A percentile compares a stretch with the other conserved stretches of the same genome.
Evolutionary conservation across 495 filamentous ascomycete genomes (phyloP).

Genomic region (Aspergillus sclerotioniger): DNA sequence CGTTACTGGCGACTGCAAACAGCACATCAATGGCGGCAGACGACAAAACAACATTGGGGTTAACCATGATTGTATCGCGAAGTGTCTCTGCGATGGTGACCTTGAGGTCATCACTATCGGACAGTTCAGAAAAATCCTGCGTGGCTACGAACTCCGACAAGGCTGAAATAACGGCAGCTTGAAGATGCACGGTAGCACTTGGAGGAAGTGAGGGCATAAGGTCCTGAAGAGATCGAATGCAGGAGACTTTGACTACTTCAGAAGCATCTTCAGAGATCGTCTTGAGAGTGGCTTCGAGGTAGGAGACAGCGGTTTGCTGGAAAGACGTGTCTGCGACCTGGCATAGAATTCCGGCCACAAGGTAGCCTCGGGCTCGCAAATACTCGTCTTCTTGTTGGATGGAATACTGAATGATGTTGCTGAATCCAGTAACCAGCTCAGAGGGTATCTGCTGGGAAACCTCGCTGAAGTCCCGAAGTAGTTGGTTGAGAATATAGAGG

Average conservation of each 20-base stretch:
- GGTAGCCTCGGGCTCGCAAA: constrained; percentile 78
- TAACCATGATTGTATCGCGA: constrained; percentile 74
- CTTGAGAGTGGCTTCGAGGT: constrained; percentile 74
- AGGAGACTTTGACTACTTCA: constrained; percentile 87
- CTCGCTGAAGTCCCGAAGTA: constrained; percentile 79
- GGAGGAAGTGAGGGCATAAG: constrained; percentile 62
- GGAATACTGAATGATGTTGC: constrained; percentile 74
- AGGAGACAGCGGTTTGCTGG: constrained; percentile 51
- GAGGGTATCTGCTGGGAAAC: constrained; percentile 61
- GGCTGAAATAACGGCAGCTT: constrained; percentile 69
- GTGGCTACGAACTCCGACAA: constrained; percentile 73
- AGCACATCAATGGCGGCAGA: constrained; percentile 76
- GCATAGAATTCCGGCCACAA: constrained; percentile 73
- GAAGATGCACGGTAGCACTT: constrained; percentile 56
- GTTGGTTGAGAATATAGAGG: constrained; percentile 75
- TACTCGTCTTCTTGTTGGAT: constrained; percentile 67
- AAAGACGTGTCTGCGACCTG: constrained; percentile 55
- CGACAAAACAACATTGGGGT: constrained; percentile 68
- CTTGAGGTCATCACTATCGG: constrained; percentile 85
- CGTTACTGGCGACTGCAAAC: constrained; percentile 84
- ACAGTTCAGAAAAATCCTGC: constrained; percentile 77
- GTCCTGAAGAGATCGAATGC: constrained; percentile 84
- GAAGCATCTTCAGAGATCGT: constrained; percentile 70
- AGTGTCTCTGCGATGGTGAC: constrained; percentile 88
- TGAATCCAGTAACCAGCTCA: constrained; percentile 67